Percentiles rank a stretch among this genome's conserved stretches.
Conservation (phyloP, 768 basidiomycete species). For the Tricholoma bakamatsutake region DNA sequence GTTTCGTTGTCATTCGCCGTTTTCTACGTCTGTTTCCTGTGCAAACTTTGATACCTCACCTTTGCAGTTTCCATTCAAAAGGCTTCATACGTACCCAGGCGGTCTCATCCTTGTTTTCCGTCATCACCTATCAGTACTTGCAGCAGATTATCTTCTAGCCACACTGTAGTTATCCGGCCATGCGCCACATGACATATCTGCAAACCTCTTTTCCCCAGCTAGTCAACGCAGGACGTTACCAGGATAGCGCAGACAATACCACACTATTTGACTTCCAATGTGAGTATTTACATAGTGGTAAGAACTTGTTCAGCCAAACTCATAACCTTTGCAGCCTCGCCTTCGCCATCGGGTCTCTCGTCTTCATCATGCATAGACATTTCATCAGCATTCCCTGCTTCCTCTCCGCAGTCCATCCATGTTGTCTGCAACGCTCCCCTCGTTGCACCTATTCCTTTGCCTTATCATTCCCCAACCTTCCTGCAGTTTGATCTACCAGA, state of each 20-base stretch:
- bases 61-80: slow-evolving; percentile 16
- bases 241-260: not conserved
- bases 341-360: slow-evolving; percentile 39
- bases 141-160: slow-evolving; percentile 13
- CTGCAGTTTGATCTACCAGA: slow-evolving; percentile 65
- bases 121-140: slow-evolving; percentile 18
- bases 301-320: not conserved
- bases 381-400: slow-evolving; percentile 14
- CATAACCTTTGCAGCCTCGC: slow-evolving; percentile 25
- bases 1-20: slow-evolving; percentile 2
- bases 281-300: slow-evolving; percentile 11
- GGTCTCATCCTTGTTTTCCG: slow-evolving; percentile 15
- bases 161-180: not conserved
- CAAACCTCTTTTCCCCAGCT: slow-evolving; percentile 10
- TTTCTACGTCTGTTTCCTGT: slow-evolving; percentile 11
- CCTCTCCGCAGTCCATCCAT: slow-evolving; percentile 29
- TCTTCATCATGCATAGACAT: slow-evolving; percentile 17
- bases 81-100: slow-evolving; percentile 25
- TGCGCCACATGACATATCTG: not conserved
- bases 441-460: slow-evolving; percentile 61
- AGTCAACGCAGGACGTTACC: slow-evolving; percentile 9
- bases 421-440: slow-evolving; percentile 65
- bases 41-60: slow-evolving; percentile 6
- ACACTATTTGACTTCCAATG: slow-evolving; percentile 16
- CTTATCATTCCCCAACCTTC: slow-evolving; percentile 64